Percentiles rank a stretch among this genome's conserved stretches.
phyloP scores from a whole-genome alignment of 164 flowering plant species.

The Liriodendron chinense region DNA sequence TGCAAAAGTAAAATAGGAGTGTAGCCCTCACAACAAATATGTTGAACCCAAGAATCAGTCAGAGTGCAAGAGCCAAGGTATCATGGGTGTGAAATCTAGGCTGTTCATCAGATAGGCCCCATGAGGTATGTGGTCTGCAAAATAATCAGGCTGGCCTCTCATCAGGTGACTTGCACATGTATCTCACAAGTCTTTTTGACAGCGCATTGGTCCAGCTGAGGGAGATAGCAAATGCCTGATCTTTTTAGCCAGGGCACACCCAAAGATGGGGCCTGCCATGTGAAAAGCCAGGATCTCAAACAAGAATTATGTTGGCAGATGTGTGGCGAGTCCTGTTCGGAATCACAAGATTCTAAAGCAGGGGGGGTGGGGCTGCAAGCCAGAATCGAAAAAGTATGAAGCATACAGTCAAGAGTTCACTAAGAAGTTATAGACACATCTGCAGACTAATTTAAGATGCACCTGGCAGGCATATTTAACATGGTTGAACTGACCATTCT shows the following conservation, averaged over 20 bases:
- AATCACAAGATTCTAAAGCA: neutral
- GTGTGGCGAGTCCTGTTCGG: neutral
- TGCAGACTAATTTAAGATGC: neutral
- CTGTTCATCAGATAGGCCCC: no score
- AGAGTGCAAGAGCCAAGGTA: neutral
- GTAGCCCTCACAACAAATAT: neutral
- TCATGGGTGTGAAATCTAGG: no score
- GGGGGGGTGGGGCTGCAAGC: neutral
- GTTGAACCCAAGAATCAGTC: neutral
- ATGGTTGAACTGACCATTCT: slow-evolving; percentile 65
- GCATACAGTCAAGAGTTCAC: neutral
- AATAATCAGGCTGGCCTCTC: no score
- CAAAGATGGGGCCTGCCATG: no score
- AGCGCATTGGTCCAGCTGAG: neutral
- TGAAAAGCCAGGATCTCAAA: neutral
- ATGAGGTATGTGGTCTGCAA: no score
- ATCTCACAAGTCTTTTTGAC: no score
- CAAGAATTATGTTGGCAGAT: neutral
- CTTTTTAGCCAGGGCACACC: no score
- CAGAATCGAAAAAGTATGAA: neutral
- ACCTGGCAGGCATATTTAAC: neutral
- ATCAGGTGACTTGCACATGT: no score
- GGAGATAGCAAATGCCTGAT: neutral
- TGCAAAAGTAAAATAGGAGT: no score
- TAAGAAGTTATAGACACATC: neutral